phyloP scores from a whole-genome alignment of 2,329 filamentous ascomycete species.

The Penicillium rolfsii region DNA sequence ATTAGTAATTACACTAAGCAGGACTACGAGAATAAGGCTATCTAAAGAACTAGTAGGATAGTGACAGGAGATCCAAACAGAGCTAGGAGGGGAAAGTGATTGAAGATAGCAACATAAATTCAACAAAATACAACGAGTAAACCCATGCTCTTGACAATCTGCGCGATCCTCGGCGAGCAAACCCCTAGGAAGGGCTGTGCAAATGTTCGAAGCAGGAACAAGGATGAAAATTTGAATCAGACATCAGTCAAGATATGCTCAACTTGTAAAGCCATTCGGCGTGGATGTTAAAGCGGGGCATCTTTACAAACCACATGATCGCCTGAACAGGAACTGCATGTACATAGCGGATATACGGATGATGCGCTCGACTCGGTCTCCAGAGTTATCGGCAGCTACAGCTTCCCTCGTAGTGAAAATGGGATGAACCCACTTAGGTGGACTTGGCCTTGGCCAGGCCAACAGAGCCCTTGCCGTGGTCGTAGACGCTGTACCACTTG shows the following conservation, averaged over 20 bases:
- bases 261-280: constrained; percentile 13
- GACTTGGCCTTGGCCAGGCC: constrained; percentile 82
- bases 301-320: constrained; percentile 17
- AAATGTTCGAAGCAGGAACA: constrained; percentile 12
- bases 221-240: constrained; percentile 11
- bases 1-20: background rate
- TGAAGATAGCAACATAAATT: constrained; percentile 10
- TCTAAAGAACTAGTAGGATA: background rate
- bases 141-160: constrained; percentile 21
- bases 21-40: background rate
- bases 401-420: constrained; percentile 4
- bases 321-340: constrained; percentile 16
- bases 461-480: constrained; percentile 85
- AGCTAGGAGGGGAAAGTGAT: constrained; percentile 8
- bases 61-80: background rate
- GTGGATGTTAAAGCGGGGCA: constrained; percentile 10
- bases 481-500: constrained; percentile 84
- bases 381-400: constrained; percentile 19
- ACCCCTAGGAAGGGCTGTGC: constrained; percentile 9
- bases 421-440: constrained; percentile 41
- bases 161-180: constrained; percentile 14
- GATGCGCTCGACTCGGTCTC: constrained; percentile 15
- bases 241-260: constrained; percentile 11
- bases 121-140: constrained; percentile 21
- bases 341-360: constrained; percentile 23